Conservation (phyloP, 2,329 filamentous ascomycete genomes). For the Mycogone perniciosa region DNA sequence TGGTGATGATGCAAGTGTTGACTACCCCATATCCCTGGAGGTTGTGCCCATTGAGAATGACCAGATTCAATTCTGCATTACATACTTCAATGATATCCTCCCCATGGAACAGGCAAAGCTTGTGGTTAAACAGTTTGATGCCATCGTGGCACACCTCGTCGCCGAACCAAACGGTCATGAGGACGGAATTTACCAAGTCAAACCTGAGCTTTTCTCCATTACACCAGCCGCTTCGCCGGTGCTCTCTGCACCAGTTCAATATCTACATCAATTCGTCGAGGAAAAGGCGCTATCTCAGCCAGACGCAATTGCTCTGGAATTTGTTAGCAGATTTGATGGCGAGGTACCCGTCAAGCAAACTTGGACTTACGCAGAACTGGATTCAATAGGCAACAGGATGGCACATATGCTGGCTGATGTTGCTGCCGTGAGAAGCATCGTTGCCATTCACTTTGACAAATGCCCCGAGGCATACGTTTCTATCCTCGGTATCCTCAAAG, state of each 20-base stretch:
- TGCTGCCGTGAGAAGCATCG: slow-evolving; percentile 51
- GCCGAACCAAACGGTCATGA: slow-evolving; percentile 37
- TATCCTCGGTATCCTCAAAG: slow-evolving; percentile 75
- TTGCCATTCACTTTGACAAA: slow-evolving; percentile 79
- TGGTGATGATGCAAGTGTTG: slow-evolving; percentile 62
- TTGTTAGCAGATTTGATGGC: slow-evolving; percentile 52
- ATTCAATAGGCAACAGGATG: slow-evolving; percentile 65
- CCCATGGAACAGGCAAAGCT: slow-evolving; percentile 61
- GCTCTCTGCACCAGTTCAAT: slow-evolving; percentile 50
- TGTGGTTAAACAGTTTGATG: slow-evolving; percentile 67
- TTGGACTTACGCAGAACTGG: slow-evolving; percentile 72
- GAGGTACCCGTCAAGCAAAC: slow-evolving; percentile 38
- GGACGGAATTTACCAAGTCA: slow-evolving; percentile 29
- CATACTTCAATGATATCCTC: slow-evolving; percentile 57
- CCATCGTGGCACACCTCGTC: slow-evolving; percentile 54
- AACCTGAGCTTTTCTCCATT: slow-evolving; percentile 52
- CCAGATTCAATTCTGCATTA: slow-evolving; percentile 56
- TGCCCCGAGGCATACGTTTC: slow-evolving; percentile 78
- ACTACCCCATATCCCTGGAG: slow-evolving; percentile 78
- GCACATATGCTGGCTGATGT: slow-evolving; percentile 55
- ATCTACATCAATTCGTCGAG: slow-evolving; percentile 78
- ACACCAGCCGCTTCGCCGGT: slow-evolving; percentile 52
- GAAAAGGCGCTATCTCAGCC: slow-evolving; percentile 49
- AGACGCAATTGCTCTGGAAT: slow-evolving; percentile 64
- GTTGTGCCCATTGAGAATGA: slow-evolving; percentile 50